Evolutionary conservation across 2,329 filamentous ascomycete species (phyloP).

Genomic region (Aspergillus amoenus): DNA sequence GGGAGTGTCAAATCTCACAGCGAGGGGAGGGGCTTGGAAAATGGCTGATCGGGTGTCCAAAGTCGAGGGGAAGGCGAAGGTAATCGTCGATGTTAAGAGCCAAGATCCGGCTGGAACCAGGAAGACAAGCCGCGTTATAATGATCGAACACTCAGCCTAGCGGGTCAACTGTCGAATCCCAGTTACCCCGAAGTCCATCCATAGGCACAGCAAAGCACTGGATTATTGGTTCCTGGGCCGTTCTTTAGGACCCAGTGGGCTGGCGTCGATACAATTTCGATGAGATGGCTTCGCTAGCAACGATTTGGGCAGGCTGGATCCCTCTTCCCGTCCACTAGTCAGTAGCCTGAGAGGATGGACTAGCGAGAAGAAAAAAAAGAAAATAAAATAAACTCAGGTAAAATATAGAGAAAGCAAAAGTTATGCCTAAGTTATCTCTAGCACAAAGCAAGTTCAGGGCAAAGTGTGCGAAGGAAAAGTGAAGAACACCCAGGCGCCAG

Average conservation of each 20-base stretch:
- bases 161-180: not conserved
- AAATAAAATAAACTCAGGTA: conserved; percentile 4
- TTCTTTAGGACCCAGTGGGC: conserved; percentile 17
- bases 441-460: too few species aligned
- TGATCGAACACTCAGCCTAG: conserved; percentile 12
- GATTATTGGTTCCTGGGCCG: conserved; percentile 15
- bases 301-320: conserved; percentile 8
- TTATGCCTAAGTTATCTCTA: too few species aligned
- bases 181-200: conserved; percentile 5
- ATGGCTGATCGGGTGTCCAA: not conserved
- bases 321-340: conserved; percentile 13
- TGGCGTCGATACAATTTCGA: conserved; percentile 13
- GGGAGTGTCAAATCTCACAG: not conserved
- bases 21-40: not conserved
- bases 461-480: not conserved
- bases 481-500: not conserved
- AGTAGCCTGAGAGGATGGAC: conserved; percentile 6
- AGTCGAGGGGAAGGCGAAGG: not conserved
- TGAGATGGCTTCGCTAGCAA: conserved; percentile 12
- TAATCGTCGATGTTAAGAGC: conserved; percentile 4
- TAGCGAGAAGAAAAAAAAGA: not conserved
- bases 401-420: not conserved
- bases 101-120: not conserved
- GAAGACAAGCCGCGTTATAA: conserved; percentile 16
- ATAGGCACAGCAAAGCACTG: not conserved